phyloP scores from a whole-genome alignment of 805 yeast genomes.

The Wickerhamiella nectarea region DNA sequence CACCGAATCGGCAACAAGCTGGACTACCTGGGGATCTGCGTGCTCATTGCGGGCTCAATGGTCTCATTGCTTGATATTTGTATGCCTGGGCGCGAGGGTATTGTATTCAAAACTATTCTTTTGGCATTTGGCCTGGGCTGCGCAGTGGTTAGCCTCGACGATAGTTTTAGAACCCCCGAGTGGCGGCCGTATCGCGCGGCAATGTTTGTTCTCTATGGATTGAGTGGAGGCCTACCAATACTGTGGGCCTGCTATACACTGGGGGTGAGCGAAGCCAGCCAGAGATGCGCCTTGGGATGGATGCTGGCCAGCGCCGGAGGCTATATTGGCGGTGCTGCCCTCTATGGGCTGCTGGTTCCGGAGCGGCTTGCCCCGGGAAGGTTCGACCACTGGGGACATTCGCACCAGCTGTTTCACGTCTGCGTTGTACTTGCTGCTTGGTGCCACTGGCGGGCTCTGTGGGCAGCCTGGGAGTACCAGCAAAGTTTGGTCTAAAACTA shows the following conservation, averaged over 20 bases:
- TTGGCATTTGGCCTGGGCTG: constrained; percentile 46
- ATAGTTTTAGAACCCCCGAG: constrained; percentile 49
- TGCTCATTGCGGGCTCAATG: constrained; percentile 52
- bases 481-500: not conserved
- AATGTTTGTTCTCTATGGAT: constrained; percentile 69
- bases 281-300: constrained; percentile 46
- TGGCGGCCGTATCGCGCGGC: constrained; percentile 69
- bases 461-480: constrained; percentile 34
- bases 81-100: constrained; percentile 27
- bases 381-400: constrained; percentile 61
- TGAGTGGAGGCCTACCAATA: constrained; percentile 63
- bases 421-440: constrained; percentile 63
- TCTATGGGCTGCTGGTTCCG: constrained; percentile 70
- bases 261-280: constrained; percentile 38
- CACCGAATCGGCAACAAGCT: constrained; percentile 49
- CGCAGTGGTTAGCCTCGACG: constrained; percentile 46
- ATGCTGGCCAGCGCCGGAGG: constrained; percentile 55
- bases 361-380: constrained; percentile 52
- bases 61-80: constrained; percentile 38
- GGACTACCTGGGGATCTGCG: constrained; percentile 64
- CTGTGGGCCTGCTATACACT: constrained; percentile 35
- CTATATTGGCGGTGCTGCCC: constrained; percentile 64
- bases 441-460: constrained; percentile 56
- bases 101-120: constrained; percentile 32
- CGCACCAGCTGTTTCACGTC: constrained; percentile 75